Percentiles rank a stretch among this genome's conserved stretches.
These are phyloP conservation scores for Suillus weaverae DNA, from an alignment of 768 basidiomycete species.

Conservation along the genomic window DNA sequence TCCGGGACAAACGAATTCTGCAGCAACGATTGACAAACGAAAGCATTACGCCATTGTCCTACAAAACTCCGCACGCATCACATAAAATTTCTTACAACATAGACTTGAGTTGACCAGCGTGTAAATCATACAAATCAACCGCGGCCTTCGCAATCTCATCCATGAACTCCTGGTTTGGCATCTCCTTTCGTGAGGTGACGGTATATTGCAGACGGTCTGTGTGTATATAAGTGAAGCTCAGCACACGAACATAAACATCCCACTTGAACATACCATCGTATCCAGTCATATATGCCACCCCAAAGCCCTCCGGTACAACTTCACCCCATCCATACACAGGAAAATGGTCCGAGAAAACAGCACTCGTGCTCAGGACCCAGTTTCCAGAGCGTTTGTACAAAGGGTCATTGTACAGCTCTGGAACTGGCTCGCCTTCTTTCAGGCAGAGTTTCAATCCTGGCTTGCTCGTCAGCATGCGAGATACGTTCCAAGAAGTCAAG, in stretches of 20 bases:
- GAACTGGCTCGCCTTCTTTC: slow-evolving; percentile 59
- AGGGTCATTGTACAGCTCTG: slow-evolving; percentile 74
- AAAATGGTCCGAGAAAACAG: slow-evolving; percentile 84
- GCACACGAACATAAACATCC: slow-evolving; percentile 10
- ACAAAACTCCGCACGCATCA: background rate
- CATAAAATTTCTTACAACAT: slow-evolving; percentile 30
- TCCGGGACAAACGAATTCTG: background rate
- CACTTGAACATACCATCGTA: slow-evolving; percentile 56
- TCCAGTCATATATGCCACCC: slow-evolving; percentile 93
- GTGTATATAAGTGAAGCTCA: background rate
- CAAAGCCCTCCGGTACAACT: slow-evolving; percentile 93
- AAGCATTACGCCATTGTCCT: background rate
- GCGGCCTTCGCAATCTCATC: slow-evolving; percentile 65
- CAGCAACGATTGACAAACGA: background rate
- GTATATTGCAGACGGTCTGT: slow-evolving; percentile 83
- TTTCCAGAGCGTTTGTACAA: slow-evolving; percentile 68
- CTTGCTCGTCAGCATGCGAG: background rate
- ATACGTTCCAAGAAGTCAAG: background rate
- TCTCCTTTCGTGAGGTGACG: slow-evolving; percentile 81
- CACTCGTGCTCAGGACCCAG: slow-evolving; percentile 91
- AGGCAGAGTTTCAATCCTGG: slow-evolving; percentile 72
- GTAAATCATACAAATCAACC: slow-evolving; percentile 70
- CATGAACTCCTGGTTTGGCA: slow-evolving; percentile 76
- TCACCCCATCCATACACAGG: slow-evolving; percentile 92
- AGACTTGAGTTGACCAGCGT: slow-evolving; percentile 36